These are phyloP conservation scores for Clitopilus passeckerianus DNA, from an alignment of 768 basidiomycete species.

Conservation along the genomic window DNA sequence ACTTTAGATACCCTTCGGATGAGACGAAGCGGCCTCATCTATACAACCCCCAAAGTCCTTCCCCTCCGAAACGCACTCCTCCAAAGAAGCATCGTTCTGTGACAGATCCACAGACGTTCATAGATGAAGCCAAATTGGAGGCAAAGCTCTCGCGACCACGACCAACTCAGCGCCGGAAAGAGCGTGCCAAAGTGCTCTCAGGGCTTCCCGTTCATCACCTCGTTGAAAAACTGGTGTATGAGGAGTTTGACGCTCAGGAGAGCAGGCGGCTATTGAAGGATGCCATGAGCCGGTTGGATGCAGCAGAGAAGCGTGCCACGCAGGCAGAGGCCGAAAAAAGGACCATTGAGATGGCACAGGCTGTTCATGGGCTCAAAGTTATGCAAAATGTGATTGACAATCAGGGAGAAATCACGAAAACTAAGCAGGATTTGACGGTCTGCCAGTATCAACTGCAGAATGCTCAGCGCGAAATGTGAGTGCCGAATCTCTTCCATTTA, in stretches of 20 bases:
- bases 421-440: slow-evolving; percentile 19
- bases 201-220: slow-evolving; percentile 19
- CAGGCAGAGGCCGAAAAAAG: slow-evolving; percentile 10
- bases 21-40: neutral
- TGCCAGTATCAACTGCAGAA: slow-evolving; percentile 21
- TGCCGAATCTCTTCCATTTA: neutral
- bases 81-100: neutral
- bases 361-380: slow-evolving; percentile 16
- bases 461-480: slow-evolving; percentile 23
- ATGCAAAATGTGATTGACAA: slow-evolving; percentile 20
- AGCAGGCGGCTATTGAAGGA: slow-evolving; percentile 20
- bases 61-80: neutral
- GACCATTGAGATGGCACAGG: slow-evolving; percentile 16
- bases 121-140: neutral
- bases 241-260: slow-evolving; percentile 22
- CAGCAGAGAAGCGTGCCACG: slow-evolving; percentile 10
- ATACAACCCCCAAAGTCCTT: neutral
- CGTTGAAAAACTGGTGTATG: slow-evolving; percentile 16
- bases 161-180: slow-evolving; percentile 3
- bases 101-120: slow-evolving; percentile 3
- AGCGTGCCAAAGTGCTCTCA: slow-evolving; percentile 19
- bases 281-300: slow-evolving; percentile 21
- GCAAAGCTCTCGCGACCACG: neutral
- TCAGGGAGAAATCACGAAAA: slow-evolving; percentile 19
- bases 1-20: neutral